Evolutionary conservation across 495 filamentous ascomycete species (phyloP), one percentile per base, ranked within the genome.

Genomic region (Penicillium antarcticum): DNA sequence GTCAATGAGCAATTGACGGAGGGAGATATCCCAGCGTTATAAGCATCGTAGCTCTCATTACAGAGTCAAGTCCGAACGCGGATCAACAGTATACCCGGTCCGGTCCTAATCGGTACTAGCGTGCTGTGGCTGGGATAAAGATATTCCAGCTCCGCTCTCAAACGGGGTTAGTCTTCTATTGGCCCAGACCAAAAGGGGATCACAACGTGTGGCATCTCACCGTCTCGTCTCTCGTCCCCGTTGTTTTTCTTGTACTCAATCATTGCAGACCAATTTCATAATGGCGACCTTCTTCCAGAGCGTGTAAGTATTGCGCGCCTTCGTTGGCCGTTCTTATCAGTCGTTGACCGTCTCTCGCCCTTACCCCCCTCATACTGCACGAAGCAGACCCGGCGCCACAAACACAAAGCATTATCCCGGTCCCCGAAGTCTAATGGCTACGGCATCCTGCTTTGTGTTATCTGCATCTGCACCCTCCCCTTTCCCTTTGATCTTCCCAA

Each of bases 231-330:
- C 46, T 46, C 36, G 32, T 41, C 37, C 18, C 16, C 29, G 16
- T 41, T 47, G 35, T 47, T 47, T 29, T 47, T 40, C 41, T 51
- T 58, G 26, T 35, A 36, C 39, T 42, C 45, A 32, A 26, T 14
- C 13, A 36, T 56, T 42, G 45, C 24, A 26, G 14, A 29, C 48
- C 48, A 52, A 17, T 52, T 43, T 50, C 64, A 79, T 58, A 48
- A 90, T 90, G 87, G 84, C 86, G 51, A 87, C 84, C 67, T 78
- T 89, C 64, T 87, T 90, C 61, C 87, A 87, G 65, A 87, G 86
- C 66, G 86, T 90, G 87, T 89, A 78, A 79, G 86, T 87, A 47
- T 31, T 48, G 34, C 54, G 42, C 23, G 48, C 52, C n/a, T 10
- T 41, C 16, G 48, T 16, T 29, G 34, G 24, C 41, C 29, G 32